These are phyloP conservation scores for Endocarpon pusillum DNA, from an alignment of 495 filamentous ascomycete species.

Conservation along the genomic window DNA sequence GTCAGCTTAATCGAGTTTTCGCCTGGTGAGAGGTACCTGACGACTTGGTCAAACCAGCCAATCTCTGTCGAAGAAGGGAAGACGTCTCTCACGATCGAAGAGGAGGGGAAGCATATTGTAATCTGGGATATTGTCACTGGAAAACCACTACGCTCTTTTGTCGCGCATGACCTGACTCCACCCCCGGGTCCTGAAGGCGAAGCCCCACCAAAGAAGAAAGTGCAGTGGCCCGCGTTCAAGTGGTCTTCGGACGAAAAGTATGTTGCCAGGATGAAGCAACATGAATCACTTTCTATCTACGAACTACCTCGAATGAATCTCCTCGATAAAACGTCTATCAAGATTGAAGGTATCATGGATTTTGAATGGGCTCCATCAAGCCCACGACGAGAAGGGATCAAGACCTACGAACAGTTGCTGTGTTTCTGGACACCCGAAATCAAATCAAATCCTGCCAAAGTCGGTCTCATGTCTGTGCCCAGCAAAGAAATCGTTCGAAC, in stretches of 20 bases:
- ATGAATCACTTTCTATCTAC: slow-evolving; percentile 81
- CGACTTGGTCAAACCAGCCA: slow-evolving; percentile 87
- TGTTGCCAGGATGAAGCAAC: slow-evolving; percentile 78
- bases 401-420: slow-evolving; percentile 83
- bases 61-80: slow-evolving; percentile 82
- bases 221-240: slow-evolving; percentile 97
- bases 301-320: slow-evolving; percentile 85
- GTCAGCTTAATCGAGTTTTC: slow-evolving; percentile 95
- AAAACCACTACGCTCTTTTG: slow-evolving; percentile 82
- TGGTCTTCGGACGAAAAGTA: slow-evolving; percentile 97
- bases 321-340: slow-evolving; percentile 74
- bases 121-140: slow-evolving; percentile 91
- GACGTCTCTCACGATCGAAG: slow-evolving; percentile 60
- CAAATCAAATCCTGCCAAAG: slow-evolving; percentile 93
- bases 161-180: slow-evolving; percentile 59
- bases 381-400: slow-evolving; percentile 59
- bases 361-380: slow-evolving; percentile 92
- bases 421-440: slow-evolving; percentile 99
- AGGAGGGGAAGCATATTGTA: slow-evolving; percentile 97
- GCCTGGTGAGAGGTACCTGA: slow-evolving; percentile 78
- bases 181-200: slow-evolving; percentile 35
- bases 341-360: slow-evolving; percentile 90
- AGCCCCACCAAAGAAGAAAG: slow-evolving; percentile 73
- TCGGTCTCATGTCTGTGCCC: slow-evolving; percentile 89
- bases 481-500: slow-evolving; percentile 85